Evolutionary conservation across 2,329 filamentous ascomycete species (phyloP).

Genomic region (Fusarium veterinarium): DNA sequence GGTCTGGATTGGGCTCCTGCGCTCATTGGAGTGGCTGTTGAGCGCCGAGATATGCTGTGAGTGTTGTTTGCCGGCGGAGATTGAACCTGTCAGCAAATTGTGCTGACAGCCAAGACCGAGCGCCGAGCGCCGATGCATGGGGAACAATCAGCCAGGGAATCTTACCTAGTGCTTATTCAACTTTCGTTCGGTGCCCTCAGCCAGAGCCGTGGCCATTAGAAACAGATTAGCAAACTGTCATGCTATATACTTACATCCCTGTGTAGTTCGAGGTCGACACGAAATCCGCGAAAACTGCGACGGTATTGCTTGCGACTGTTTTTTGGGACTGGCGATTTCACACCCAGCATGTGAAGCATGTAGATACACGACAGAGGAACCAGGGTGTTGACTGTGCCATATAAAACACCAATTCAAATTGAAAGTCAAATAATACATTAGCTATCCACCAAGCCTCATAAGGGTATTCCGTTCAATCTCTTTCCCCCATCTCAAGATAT

Average conservation of each 20-base stretch:
- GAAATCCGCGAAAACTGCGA: not conserved
- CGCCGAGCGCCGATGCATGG: not conserved
- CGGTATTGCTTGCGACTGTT: too few relatives aligned
- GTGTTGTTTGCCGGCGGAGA: not conserved
- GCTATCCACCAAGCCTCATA: not conserved
- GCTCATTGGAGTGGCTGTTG: fast-evolving
- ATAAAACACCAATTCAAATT: not conserved
- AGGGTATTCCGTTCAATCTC: not conserved
- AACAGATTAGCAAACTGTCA: not conserved
- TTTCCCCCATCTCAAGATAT: too few relatives aligned
- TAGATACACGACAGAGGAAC: fast-evolving
- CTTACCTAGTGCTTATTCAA: not conserved
- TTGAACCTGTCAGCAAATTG: not conserved
- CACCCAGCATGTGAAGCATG: fast-evolving
- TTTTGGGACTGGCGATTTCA: not conserved
- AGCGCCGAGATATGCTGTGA: fast-evolving
- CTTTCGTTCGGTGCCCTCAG: too few relatives aligned
- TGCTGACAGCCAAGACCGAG: not conserved
- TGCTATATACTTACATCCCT: not conserved
- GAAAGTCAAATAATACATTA: not conserved
- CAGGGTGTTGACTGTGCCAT: fast-evolving
- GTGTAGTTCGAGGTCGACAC: fast-evolving
- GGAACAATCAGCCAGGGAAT: not conserved
- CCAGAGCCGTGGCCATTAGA: too few relatives aligned
- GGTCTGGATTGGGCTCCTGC: fast-evolving